Conservation (phyloP, 208 protist genomes). For the Trichomonas tenax region DNA sequence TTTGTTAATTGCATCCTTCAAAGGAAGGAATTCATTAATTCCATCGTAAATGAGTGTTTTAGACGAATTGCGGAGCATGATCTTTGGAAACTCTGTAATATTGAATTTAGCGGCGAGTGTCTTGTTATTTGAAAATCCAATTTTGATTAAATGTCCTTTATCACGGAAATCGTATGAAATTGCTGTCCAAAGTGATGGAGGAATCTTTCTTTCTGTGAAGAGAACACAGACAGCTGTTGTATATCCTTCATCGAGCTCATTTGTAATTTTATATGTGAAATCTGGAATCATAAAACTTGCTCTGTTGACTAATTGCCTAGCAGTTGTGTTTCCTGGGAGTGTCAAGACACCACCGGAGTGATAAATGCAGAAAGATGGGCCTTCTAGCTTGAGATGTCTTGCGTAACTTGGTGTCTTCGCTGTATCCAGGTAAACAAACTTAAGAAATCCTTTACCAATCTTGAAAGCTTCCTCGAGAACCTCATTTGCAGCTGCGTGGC, state of each 20-base stretch:
- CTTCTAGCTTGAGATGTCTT: background rate
- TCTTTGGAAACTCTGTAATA: background rate
- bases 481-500: background rate
- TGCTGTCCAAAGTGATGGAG: background rate
- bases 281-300: background rate
- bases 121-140: background rate
- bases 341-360: background rate
- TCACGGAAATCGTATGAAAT: background rate
- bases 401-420: background rate
- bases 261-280: background rate
- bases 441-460: background rate
- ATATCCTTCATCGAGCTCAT: background rate
- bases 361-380: background rate
- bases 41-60: background rate
- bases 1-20: background rate
- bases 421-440: background rate
- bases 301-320: background rate
- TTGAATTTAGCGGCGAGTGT: background rate
- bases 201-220: background rate
- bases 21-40: background rate
- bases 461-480: background rate
- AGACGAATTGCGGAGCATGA: background rate
- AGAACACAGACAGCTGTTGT: background rate
- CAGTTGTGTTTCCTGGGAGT: background rate
- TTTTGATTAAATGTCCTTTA: background rate